A percentile compares a stretch with the other conserved stretches of the same genome.
phyloP scores from a whole-genome alignment of 176 grass and related monocot genomes.

The Raddia guianensis region DNA sequence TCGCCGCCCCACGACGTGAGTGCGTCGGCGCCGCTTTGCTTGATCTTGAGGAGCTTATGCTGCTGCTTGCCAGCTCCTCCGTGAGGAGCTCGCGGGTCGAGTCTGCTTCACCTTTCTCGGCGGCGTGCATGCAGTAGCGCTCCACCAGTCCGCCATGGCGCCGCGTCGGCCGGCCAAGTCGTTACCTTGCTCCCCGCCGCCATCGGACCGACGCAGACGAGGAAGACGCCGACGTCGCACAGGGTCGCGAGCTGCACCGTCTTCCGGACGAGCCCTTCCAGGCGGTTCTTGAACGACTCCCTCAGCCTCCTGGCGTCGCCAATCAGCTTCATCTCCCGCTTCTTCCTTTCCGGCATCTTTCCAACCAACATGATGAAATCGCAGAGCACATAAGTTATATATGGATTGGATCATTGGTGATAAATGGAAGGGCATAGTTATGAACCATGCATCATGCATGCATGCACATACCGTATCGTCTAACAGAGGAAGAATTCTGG shows the following conservation, averaged over 20 bases:
- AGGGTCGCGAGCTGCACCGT: constrained; percentile 18
- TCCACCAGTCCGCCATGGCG: neutral
- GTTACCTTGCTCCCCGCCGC: neutral
- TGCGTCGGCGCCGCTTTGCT: neutral
- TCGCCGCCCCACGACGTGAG: neutral
- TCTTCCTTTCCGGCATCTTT: constrained; percentile 27
- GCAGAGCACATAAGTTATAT: too few species aligned
- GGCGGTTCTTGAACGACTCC: constrained; percentile 24
- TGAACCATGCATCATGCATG: too few species aligned
- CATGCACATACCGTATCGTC: too few species aligned
- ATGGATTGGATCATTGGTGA: too few species aligned
- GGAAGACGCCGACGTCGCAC: constrained; percentile 24
- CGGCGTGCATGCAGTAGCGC: neutral
- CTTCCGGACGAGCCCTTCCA: constrained; percentile 21
- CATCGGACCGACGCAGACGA: constrained; percentile 1
- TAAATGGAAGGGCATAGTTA: too few species aligned
- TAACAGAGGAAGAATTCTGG: too few species aligned
- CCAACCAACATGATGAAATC: too few species aligned
- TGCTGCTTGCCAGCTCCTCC: constrained; percentile 33
- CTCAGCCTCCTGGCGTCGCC: constrained; percentile 19
- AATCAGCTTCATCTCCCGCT: constrained; percentile 28
- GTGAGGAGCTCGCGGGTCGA: neutral
- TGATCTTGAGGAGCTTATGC: constrained; percentile 22
- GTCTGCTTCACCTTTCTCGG: constrained; percentile 14
- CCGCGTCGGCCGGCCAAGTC: constrained; percentile 4